Evolutionary conservation across 2,329 filamentous ascomycete species (phyloP).

Genomic region (Sporothrix phasma): DNA sequence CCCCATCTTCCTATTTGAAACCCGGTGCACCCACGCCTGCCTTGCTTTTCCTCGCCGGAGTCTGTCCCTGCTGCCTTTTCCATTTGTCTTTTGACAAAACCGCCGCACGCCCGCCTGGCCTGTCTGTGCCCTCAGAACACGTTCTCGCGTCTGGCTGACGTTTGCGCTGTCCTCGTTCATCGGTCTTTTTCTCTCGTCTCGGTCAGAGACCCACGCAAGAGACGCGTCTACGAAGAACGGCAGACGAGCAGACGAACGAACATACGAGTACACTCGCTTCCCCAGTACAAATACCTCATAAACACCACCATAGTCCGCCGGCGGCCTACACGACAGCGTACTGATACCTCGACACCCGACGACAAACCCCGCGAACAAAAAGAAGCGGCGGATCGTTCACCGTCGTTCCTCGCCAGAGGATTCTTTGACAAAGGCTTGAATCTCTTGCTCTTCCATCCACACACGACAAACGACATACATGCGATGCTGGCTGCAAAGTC

Average conservation of each 20-base stretch:
- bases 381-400: background rate
- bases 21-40: conserved; percentile 14
- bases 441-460: background rate
- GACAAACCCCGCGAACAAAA: background rate
- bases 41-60: conserved; percentile 6
- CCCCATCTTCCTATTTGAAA: conserved; percentile 19
- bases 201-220: background rate
- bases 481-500: conserved; percentile 72
- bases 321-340: background rate
- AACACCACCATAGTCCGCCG: conserved; percentile 3
- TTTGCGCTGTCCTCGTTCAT: conserved; percentile 5
- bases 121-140: conserved; percentile 12
- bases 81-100: background rate
- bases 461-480: conserved; percentile 32
- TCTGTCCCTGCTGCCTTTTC: conserved; percentile 4
- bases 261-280: background rate
- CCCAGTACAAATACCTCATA: background rate
- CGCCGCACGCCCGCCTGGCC: background rate
- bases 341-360: background rate
- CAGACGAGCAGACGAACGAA: background rate
- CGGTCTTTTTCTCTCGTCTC: background rate
- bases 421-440: background rate
- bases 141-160: conserved; percentile 10
- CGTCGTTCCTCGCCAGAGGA: background rate
- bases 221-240: background rate